Evolutionary conservation across 1,284 basidiomycete genomes (phyloP).

Genomic region (Marasmius oreades): DNA sequence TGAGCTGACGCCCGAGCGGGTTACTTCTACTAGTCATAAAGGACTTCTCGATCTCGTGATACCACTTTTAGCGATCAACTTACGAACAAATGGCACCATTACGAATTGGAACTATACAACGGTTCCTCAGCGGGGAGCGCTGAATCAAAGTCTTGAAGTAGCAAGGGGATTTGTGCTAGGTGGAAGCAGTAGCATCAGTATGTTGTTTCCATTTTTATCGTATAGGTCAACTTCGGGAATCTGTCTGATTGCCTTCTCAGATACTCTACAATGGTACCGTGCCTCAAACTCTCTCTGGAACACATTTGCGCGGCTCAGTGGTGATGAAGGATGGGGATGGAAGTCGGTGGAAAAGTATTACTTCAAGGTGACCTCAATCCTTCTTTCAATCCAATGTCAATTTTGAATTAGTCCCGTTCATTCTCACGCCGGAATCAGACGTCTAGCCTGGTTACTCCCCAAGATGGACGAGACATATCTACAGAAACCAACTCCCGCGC

Average conservation of each 20-base stretch:
- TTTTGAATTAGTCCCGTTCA: neutral
- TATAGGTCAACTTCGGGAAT: too few relatives aligned
- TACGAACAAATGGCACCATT: neutral
- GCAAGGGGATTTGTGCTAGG: conserved; percentile 5
- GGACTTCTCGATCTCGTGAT: conserved; percentile 1
- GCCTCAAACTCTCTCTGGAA: conserved; percentile 27
- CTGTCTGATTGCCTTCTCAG: too few relatives aligned
- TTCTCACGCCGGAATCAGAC: conserved; percentile 5
- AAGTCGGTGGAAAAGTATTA: conserved; percentile 18
- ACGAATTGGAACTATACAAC: conserved; percentile 6
- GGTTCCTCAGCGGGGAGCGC: conserved; percentile 2
- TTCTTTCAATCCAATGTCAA: conserved; percentile 3
- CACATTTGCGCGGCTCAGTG: conserved; percentile 20
- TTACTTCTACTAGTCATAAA: neutral
- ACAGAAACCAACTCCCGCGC: conserved; percentile 13
- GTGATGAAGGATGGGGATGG: conserved; percentile 28
- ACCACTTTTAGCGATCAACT: neutral
- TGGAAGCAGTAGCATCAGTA: conserved; percentile 6
- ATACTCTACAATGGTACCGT: conserved; percentile 23
- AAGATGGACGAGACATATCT: conserved; percentile 18
- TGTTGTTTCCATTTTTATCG: neutral
- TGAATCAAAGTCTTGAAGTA: neutral
- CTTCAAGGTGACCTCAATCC: conserved; percentile 12
- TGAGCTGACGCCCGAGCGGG: neutral
- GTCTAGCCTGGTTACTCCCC: conserved; percentile 15